Base-by-base conservation (phyloP, 2,329 filamentous ascomycete genomes). In the Phialophora expanda region DNA sequence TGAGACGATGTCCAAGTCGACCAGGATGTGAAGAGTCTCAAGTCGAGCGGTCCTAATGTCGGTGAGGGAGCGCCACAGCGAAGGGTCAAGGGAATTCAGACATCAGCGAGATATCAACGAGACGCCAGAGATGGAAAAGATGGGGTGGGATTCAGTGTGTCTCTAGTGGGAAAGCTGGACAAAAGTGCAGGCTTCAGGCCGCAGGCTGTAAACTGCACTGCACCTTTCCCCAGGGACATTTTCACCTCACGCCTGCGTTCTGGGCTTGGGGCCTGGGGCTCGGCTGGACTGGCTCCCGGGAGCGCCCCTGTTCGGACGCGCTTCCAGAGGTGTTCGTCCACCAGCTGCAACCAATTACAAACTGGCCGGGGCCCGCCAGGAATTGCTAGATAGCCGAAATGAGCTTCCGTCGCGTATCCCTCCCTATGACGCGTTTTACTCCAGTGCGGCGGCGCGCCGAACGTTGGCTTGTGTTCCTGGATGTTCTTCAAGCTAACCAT, bases 401-500 rank as follows among this genome's bases (percentile, higher is more conserved):
- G 58, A 53, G 58, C 11, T n/a, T 60, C 26, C n/a, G 32, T 30
- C 44, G 30, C 57, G 58, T 24, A 38, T 20, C 11, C 26, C 20
- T 44, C 26, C 30, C n/a, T 11, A 20, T 30, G 30, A 56, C 30
- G 46, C 56, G 38, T 30, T 38, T 38, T 26, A 5, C 41, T 46
- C 38, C 38, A 4, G 38, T 44, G 38, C 17, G 7, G 46, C 30
- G 46, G 57, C 26, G 26, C 57, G 20, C 22, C 22, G 58, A 51
- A 53, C 58, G 3, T 17, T 46, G 48, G 48, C 12, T 51, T 9
- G 48, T 26, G 11, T 61, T 61, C 58, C 51, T 53, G 22, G 30
- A 30, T n/a, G 58, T 61, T 61, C 58, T 26, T 61, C 48, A 41
- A 41, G 58, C 58, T 61, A 61, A 53, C 58, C 46, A 41, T 24